Evolutionary conservation across 1,139 yeast genomes (phyloP), one percentile per base, ranked within the genome.

Genomic region (Spencermartinsiella ligniputridi): DNA sequence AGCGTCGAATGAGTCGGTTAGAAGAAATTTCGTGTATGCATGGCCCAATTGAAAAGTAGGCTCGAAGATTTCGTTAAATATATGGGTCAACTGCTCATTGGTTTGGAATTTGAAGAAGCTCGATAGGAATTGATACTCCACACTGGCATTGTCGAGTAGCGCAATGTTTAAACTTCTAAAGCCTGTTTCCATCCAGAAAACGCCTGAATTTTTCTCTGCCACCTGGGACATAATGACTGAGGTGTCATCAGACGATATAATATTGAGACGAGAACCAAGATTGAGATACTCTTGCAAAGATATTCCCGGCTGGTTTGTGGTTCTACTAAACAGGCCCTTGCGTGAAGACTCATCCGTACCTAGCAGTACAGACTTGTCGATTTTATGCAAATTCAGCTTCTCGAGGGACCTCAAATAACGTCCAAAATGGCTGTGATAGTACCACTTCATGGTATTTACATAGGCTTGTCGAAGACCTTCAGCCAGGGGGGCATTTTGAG

Each of bases 361-460:
- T 37, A 82, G 67, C 2, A 79, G 69, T 46, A 73, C 72, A 27
- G 69, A 69, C 47, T 67, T 71, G 54, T 80, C 89, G 20, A 79
- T 74, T 25, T 67, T 67, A 45, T 74, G 73, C 18, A 78, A 56
- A 43, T 72, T 76, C 47, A 85, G 64, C 50, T 80, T 79, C 50
- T 87, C 86, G 47, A 92, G 67, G 1, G 95, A 82, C 53, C 83
- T 78, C 42, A 83, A 68, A 63, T 90, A 92, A 54, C 92, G 80
- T 19, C 83, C 81, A 60, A 92, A 90, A 53, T 85, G 77, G 44
- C 84, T 75, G 48, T 75, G 73, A 61, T 92, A 92, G 67, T 92
- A 92, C 98, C 98, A 92, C 56, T 77, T 73, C 88, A 90, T 89
- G 1, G 97, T 90, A 58, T 79, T 82, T 11, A 82, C 69, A 61